Conservation (phyloP, 169 alveolate genomes). For the Plasmodium adleri region DNA sequence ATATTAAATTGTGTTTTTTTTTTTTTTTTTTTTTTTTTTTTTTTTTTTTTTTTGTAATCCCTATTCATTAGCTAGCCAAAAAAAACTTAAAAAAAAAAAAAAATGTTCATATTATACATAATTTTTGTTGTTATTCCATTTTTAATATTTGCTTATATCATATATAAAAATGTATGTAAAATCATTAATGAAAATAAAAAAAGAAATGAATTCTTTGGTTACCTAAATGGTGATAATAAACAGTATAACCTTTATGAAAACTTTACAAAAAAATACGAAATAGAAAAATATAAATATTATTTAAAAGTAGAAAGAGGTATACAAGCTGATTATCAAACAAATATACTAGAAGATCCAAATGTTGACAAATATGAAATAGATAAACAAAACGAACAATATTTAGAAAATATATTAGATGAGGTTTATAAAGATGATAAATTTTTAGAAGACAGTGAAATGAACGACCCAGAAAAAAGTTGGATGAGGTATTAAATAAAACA, state of each 20-base stretch:
- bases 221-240: constrained; percentile 32
- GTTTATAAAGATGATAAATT: constrained; percentile 44
- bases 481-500: constrained; percentile 35
- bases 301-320: constrained; percentile 46
- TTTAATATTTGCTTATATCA: constrained; percentile 43
- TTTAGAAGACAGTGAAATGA: constrained; percentile 24
- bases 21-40: not conserved
- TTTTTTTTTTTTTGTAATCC: not conserved
- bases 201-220: constrained; percentile 52
- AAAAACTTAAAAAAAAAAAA: not conserved
- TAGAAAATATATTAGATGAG: constrained; percentile 54
- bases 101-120: constrained; percentile 53
- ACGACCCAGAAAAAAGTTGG: constrained; percentile 32
- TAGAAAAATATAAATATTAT: constrained; percentile 54
- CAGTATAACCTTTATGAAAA: constrained; percentile 32
- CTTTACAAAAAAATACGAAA: constrained; percentile 61
- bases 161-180: constrained; percentile 51
- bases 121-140: constrained; percentile 68
- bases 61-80: not conserved
- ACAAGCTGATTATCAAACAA: constrained; percentile 37
- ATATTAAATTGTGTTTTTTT: no score
- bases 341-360: constrained; percentile 43
- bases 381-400: constrained; percentile 38
- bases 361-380: constrained; percentile 27
- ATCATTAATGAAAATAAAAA: constrained; percentile 55